Evolutionary conservation across 805 yeast species (phyloP).

Genomic region (Saccharomycopsis sp.): DNA sequence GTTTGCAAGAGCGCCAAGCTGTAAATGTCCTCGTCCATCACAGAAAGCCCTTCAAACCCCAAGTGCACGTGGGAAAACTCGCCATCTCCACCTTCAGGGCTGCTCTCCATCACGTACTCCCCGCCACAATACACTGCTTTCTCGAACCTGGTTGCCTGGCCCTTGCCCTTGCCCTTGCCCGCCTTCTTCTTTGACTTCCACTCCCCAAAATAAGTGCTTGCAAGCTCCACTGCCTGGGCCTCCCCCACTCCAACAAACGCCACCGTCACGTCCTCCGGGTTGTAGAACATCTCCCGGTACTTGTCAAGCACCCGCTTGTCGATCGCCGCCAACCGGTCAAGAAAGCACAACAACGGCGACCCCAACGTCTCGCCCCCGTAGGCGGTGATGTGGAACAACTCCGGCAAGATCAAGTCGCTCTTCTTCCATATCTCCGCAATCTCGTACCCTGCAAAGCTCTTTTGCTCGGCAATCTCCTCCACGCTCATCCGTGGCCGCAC

Average conservation of each 20-base stretch:
- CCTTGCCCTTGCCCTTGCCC: conserved; percentile 20
- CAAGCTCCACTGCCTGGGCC: conserved; percentile 54
- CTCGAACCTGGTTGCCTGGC: conserved; percentile 27
- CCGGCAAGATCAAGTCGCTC: conserved; percentile 82
- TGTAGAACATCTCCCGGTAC: conserved; percentile 59
- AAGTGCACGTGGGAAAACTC: conserved; percentile 79
- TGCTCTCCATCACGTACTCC: conserved; percentile 38
- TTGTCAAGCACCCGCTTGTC: conserved; percentile 28
- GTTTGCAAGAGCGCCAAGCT: conserved; percentile 87
- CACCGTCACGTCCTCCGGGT: conserved; percentile 74
- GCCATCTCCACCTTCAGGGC: conserved; percentile 54
- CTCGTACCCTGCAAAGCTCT: conserved; percentile 69
- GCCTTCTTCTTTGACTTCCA: conserved; percentile 33
- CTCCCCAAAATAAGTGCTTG: conserved; percentile 54
- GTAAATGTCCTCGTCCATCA: conserved; percentile 77
- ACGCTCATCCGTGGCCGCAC: conserved; percentile 57
- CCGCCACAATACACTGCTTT: conserved; percentile 54
- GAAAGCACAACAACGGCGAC: conserved; percentile 75
- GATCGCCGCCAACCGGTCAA: conserved; percentile 51
- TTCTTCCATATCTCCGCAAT: conserved; percentile 72
- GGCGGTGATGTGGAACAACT: conserved; percentile 80
- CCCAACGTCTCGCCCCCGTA: conserved; percentile 69
- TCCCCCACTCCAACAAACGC: conserved; percentile 83
- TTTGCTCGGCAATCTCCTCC: conserved; percentile 66
- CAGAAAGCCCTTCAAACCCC: conserved; percentile 81